Evolutionary conservation across 306 rosid genomes (phyloP).

Genomic region (Benincasa hispida): DNA sequence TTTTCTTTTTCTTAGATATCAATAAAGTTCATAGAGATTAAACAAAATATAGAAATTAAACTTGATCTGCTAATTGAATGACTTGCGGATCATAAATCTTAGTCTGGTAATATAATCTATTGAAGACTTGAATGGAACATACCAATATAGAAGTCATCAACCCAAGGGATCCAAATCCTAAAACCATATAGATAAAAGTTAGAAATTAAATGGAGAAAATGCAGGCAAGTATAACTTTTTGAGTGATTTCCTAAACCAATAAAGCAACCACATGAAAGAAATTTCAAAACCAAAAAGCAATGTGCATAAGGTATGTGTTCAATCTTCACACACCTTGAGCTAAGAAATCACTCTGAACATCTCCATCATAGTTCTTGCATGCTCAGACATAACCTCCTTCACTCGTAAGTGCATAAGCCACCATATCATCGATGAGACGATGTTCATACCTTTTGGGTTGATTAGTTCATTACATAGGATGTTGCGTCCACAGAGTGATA

Average conservation of each 20-base stretch:
- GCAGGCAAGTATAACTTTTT: background rate
- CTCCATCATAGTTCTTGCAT: conserved; percentile 99
- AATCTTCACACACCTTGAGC: conserved; percentile 69
- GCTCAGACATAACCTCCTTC: conserved; percentile 99
- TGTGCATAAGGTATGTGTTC: background rate
- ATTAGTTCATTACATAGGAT: too few relatives aligned
- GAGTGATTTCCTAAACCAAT: background rate
- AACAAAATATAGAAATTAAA: background rate
- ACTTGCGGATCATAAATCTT: background rate
- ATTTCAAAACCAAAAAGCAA: background rate
- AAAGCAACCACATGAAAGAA: background rate
- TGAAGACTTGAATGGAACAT: conserved; percentile 12
- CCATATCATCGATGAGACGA: conserved; percentile 99
- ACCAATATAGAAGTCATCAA: conserved; percentile 99
- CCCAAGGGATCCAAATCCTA: conserved; percentile 97
- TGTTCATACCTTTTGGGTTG: conserved; percentile 91
- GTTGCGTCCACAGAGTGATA: too few relatives aligned
- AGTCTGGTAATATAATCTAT: background rate
- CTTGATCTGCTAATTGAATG: background rate
- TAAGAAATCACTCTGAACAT: conserved; percentile 94
- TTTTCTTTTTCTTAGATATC: background rate
- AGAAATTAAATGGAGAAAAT: conserved; percentile 5
- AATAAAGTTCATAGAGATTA: background rate
- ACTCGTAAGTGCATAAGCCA: conserved; percentile 91
- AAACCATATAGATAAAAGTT: conserved; percentile 13